Percentiles rank a stretch among this genome's conserved stretches.
Evolutionary conservation across 202 grass and related monocot genomes (phyloP).

Genomic region (Miscanthus sacchariflorus): DNA sequence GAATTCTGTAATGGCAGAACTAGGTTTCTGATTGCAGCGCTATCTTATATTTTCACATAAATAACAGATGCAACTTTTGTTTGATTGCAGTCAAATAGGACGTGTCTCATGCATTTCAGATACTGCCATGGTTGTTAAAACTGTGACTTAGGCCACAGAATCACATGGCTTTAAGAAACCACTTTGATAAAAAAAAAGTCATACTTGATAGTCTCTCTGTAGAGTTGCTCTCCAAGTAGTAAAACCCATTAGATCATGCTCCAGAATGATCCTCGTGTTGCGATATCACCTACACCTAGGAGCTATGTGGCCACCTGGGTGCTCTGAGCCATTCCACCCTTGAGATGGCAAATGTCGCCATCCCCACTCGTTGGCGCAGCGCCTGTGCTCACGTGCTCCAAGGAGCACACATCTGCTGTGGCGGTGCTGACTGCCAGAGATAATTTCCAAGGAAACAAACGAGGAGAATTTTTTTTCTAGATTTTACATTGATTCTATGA

Average conservation of each 20-base stretch:
- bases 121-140: slow-evolving; percentile 15
- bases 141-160: neutral
- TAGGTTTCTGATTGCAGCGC: neutral
- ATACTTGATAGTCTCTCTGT: neutral
- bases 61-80: neutral
- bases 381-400: neutral
- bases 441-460: neutral
- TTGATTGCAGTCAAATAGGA: neutral
- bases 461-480: neutral
- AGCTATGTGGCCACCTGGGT: neutral
- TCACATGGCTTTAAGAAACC: neutral
- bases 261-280: neutral
- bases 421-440: neutral
- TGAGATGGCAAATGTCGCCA: neutral
- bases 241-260: neutral
- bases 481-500: neutral
- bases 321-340: neutral
- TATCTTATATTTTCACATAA: neutral
- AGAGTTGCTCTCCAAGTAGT: neutral
- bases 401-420: neutral
- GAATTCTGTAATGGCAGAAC: neutral
- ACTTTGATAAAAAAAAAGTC: neutral
- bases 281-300: neutral
- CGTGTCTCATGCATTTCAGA: neutral
- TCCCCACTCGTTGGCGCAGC: neutral